These are phyloP conservation scores for Symbiotaphrina buchneri DNA, from an alignment of 495 filamentous ascomycete genomes.

Conservation along the genomic window DNA sequence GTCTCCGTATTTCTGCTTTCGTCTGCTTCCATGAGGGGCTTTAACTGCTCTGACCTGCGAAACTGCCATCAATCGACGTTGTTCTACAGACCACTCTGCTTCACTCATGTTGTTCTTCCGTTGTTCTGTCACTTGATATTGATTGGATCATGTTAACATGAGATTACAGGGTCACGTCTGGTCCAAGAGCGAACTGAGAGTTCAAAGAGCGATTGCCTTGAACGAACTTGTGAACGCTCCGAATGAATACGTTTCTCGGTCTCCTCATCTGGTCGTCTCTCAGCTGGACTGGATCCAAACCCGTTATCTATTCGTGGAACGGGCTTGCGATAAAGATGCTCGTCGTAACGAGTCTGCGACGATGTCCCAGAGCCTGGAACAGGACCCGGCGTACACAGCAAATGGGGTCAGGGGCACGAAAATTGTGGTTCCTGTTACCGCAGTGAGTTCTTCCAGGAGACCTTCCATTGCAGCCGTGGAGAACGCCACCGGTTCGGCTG, in stretches of 20 bases:
- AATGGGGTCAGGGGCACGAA: constrained; percentile 12
- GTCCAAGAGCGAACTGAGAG: constrained; percentile 38
- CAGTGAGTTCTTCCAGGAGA: constrained; percentile 17
- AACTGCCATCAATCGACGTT: too few relatives aligned
- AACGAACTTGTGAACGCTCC: constrained; percentile 77
- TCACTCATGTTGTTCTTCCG: too few relatives aligned
- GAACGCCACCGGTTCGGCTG: too few relatives aligned
- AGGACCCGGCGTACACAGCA: constrained; percentile 28
- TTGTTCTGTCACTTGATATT: too few relatives aligned
- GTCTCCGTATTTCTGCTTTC: too few relatives aligned
- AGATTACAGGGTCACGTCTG: constrained; percentile 25
- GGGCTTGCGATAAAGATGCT: constrained; percentile 5
- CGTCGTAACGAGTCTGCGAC: constrained; percentile 6
- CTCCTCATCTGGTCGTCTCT: constrained; percentile 47
- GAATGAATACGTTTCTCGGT: constrained; percentile 25
- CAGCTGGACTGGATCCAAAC: constrained; percentile 80
- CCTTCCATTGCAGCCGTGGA: too few relatives aligned
- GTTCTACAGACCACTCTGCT: too few relatives aligned
- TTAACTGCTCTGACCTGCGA: too few relatives aligned
- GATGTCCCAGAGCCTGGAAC: constrained; percentile 14
- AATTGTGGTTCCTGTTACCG: constrained; percentile 27
- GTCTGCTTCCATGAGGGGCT: too few relatives aligned
- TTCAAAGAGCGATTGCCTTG: constrained; percentile 41
- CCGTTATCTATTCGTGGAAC: constrained; percentile 59
- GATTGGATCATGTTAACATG: neutral